Conservation (phyloP, 2,329 filamentous ascomycete genomes). For the Pezicula neosporulosa region DNA sequence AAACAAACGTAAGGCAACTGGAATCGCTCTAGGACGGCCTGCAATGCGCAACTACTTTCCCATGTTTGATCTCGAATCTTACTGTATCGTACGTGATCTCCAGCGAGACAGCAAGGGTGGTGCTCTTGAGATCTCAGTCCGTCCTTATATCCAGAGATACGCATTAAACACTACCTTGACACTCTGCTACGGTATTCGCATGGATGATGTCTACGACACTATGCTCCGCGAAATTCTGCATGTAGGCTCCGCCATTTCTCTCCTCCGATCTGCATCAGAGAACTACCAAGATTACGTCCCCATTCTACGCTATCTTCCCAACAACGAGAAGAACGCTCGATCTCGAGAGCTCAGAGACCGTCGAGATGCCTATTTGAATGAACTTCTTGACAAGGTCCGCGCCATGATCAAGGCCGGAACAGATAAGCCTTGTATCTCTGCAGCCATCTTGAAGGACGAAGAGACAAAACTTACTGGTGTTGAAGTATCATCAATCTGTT, state of each 20-base stretch:
- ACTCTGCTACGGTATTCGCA: conserved; percentile 50
- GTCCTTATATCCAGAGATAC: conserved; percentile 50
- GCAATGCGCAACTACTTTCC: conserved; percentile 44
- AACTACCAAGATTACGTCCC: conserved; percentile 53
- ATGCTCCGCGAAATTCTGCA: conserved; percentile 48
- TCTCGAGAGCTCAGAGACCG: conserved; percentile 42
- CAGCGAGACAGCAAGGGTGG: conserved; percentile 38
- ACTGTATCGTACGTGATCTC: conserved; percentile 46
- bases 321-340: conserved; percentile 46
- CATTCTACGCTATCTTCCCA: conserved; percentile 44
- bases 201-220: conserved; percentile 49
- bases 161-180: conserved; percentile 52
- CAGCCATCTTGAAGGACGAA: conserved; percentile 50
- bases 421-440: conserved; percentile 51
- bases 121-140: conserved; percentile 38
- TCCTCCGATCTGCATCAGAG: conserved; percentile 46
- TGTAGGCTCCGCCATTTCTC: conserved; percentile 47
- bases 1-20: conserved; percentile 49
- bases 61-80: conserved; percentile 52
- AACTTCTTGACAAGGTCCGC: conserved; percentile 45
- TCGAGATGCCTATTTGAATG: conserved; percentile 45
- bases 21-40: conserved; percentile 40
- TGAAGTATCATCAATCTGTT: conserved; percentile 50
- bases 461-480: conserved; percentile 49
- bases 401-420: conserved; percentile 47